phyloP scores from a whole-genome alignment of 352 stramenopile genomes.

The Stramenopiles sp. region DNA sequence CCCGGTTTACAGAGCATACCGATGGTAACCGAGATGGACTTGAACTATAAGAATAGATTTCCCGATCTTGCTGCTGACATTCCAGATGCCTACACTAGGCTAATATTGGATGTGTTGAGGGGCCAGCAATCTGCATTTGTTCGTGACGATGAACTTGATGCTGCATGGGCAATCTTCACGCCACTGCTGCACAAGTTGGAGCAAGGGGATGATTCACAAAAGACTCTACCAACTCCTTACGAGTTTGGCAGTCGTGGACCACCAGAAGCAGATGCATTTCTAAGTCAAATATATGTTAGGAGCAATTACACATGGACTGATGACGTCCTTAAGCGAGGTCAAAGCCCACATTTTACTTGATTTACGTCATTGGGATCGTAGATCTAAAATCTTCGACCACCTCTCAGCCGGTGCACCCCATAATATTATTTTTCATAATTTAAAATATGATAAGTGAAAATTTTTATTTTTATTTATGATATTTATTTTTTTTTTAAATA shows the following conservation, averaged over 20 bases:
- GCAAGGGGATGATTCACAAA: constrained; percentile 50
- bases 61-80: constrained; percentile 25
- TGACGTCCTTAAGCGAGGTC: too few relatives aligned
- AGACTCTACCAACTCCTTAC: constrained; percentile 62
- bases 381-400: too few relatives aligned
- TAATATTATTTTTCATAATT: too few relatives aligned
- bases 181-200: constrained; percentile 90
- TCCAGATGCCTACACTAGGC: constrained; percentile 86
- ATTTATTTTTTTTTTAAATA: too few relatives aligned
- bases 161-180: constrained; percentile 93
- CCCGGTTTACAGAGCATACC: constrained; percentile 52
- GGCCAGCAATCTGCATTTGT: constrained; percentile 85
- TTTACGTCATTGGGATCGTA: too few relatives aligned
- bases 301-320: too few relatives aligned
- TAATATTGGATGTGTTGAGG: constrained; percentile 89
- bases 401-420: too few relatives aligned
- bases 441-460: too few relatives aligned
- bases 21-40: constrained; percentile 82
- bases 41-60: constrained; percentile 64
- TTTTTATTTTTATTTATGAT: too few relatives aligned
- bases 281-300: background rate
- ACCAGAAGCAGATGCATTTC: constrained; percentile 44
- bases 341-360: too few relatives aligned
- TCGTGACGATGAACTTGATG: constrained; percentile 80
- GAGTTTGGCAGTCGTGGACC: constrained; percentile 73